Evolutionary conservation across 495 filamentous ascomycete genomes (phyloP).

Genomic region (Podospora sp.): DNA sequence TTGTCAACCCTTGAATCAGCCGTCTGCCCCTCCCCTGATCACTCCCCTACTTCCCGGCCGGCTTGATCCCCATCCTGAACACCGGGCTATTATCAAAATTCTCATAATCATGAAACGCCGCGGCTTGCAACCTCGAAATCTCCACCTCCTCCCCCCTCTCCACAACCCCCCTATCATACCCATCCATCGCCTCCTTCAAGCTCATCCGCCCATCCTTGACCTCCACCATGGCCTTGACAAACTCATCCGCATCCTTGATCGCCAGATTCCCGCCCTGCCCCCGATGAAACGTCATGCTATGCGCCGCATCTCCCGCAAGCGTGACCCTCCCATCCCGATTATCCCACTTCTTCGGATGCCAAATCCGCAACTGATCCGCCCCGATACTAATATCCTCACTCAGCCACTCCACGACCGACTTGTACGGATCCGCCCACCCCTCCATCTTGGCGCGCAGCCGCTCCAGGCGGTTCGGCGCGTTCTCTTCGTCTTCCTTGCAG

Average conservation of each 20-base stretch:
- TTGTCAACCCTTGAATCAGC: too few species aligned
- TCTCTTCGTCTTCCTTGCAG: constrained; percentile 15
- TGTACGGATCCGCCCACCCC: constrained; percentile 23
- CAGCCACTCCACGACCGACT: constrained; percentile 21
- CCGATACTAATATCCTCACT: constrained; percentile 14
- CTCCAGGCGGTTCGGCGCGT: constrained; percentile 15
- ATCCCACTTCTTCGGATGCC: constrained; percentile 23
- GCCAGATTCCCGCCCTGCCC: constrained; percentile 21
- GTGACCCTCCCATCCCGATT: constrained; percentile 14
- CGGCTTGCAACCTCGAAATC: constrained; percentile 19
- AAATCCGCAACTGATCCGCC: constrained; percentile 20
- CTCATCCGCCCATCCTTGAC: constrained; percentile 14
- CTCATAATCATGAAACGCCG: constrained; percentile 22
- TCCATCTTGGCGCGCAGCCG: constrained; percentile 18
- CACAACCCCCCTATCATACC: constrained; percentile 15
- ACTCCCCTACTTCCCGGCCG: constrained; percentile 7
- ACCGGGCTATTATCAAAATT: constrained; percentile 23
- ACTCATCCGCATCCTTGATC: constrained; percentile 22
- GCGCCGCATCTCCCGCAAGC: constrained; percentile 19
- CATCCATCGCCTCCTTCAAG: constrained; percentile 13
- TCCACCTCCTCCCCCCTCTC: constrained; percentile 18
- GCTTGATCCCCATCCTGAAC: constrained; percentile 23
- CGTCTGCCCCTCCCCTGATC: not conserved
- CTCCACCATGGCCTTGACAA: constrained; percentile 19
- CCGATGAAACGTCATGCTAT: constrained; percentile 21